These are phyloP conservation scores for Ambrosiella cleistominuta DNA, from an alignment of 2,329 filamentous ascomycete species.

Conservation along the genomic window DNA sequence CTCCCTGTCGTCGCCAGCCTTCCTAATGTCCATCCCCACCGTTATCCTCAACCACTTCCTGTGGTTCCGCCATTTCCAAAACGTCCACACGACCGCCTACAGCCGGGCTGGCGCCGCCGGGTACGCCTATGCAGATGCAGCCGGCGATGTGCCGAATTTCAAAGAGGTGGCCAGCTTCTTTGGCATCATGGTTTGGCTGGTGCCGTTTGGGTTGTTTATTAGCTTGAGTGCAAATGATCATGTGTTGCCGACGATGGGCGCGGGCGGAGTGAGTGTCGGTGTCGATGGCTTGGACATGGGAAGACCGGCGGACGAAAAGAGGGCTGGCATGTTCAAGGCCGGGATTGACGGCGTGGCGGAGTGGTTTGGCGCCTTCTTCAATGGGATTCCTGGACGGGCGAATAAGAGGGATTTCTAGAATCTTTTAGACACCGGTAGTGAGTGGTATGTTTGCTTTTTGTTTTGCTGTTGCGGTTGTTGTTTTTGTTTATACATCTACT, in stretches of 20 bases:
- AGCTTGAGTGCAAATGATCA: slow-evolving; percentile 89
- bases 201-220: slow-evolving; percentile 89
- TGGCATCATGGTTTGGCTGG: slow-evolving; percentile 88
- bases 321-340: slow-evolving; percentile 49
- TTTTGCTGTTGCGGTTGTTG: not conserved
- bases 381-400: not conserved
- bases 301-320: slow-evolving; percentile 21
- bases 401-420: not conserved
- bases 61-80: slow-evolving; percentile 88
- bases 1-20: slow-evolving; percentile 71
- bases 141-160: slow-evolving; percentile 53
- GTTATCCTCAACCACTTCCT: slow-evolving; percentile 84
- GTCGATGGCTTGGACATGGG: not conserved
- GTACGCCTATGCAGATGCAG: slow-evolving; percentile 33
- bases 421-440: not conserved
- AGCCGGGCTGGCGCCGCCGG: slow-evolving; percentile 28
- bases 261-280: slow-evolving; percentile 23
- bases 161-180: slow-evolving; percentile 90
- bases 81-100: slow-evolving; percentile 25
- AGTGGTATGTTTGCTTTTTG: no score
- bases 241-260: slow-evolving; percentile 81
- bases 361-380: not conserved
- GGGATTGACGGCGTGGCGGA: slow-evolving; percentile 31
- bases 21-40: slow-evolving; percentile 58
- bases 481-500: not conserved